Evolutionary conservation across 495 filamentous ascomycete genomes (phyloP), one percentile per base, ranked within the genome.

Genomic region (Neurospora sp.): DNA sequence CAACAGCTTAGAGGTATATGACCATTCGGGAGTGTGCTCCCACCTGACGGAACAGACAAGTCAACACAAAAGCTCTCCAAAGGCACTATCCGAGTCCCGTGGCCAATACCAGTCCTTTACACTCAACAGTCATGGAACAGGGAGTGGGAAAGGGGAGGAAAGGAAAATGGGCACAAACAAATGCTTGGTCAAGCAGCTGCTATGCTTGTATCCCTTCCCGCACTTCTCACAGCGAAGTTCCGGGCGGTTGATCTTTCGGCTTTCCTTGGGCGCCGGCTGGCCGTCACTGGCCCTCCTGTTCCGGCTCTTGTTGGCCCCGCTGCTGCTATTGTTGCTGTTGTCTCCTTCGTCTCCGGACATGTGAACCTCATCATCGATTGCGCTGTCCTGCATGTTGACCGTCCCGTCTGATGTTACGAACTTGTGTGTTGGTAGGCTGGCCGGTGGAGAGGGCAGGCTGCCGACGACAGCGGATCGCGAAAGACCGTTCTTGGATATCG

Each of bases 171-270:
- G 88, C 89, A 98, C 96, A 90, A 91, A 99, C 96, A 98, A 93
- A 91, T 99, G 96, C 89, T 99, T 99, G 82, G 93, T 96, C 87
- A 99, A 90, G 91, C 96, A 99, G 87, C 96, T 98, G 90, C 95
- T 95, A 89, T 99, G 96, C 91, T 99, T 99, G 90, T 99, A 99
- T 85, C 93, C 94, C 88, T 99, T 99, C 83, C 96, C 96, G 87
- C 96, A 99, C 83, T 93, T 96, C 79, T 98, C 94, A 85, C 96
- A 99, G 83, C 93, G 92, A 79, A 99, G 88, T 81, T 98, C 95
- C 76, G 89, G 89, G 77, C 90, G 88, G 79, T 85, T 91, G 81
- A 85, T 85, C 81, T 89, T 91, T 81, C 91, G 94, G 77, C 88
- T 72, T 75, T 93, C 92, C 83, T 94, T 96, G 76, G 85, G 86